phyloP scores from a whole-genome alignment of 1,284 basidiomycete species.

The Mrakiaceae sp. region DNA sequence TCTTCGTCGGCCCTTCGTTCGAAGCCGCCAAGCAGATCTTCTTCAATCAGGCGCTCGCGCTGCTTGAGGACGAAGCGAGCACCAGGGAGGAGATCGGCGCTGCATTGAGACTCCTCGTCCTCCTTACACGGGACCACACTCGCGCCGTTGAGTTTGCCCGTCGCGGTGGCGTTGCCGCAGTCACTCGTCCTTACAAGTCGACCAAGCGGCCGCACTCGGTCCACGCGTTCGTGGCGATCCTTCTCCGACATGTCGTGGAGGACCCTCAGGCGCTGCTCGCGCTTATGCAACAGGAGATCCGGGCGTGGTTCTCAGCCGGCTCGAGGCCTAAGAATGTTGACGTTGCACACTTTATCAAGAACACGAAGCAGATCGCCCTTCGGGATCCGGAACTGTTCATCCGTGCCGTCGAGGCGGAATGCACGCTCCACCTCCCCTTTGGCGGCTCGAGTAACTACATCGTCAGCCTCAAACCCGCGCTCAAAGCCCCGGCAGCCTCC shows the following conservation, averaged over 20 bases:
- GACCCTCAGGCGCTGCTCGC: constrained; percentile 52
- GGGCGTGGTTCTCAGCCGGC: constrained; percentile 53
- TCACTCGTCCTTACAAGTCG: constrained; percentile 53
- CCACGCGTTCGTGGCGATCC: constrained; percentile 72
- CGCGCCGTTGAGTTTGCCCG: constrained; percentile 52
- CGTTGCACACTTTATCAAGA: constrained; percentile 58
- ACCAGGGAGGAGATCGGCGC: constrained; percentile 70
- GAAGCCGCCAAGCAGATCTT: constrained; percentile 51
- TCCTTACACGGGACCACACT: constrained; percentile 60
- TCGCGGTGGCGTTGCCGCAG: constrained; percentile 48
- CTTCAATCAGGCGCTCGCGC: constrained; percentile 59
- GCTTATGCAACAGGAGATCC: constrained; percentile 73
- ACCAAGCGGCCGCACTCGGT: constrained; percentile 41
- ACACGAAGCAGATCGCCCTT: constrained; percentile 66
- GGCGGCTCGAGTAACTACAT: too few species aligned
- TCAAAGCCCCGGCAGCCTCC: too few species aligned
- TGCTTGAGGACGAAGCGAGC: constrained; percentile 51
- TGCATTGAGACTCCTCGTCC: constrained; percentile 62
- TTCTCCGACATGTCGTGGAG: constrained; percentile 84
- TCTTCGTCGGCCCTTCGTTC: constrained; percentile 48
- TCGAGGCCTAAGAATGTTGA: constrained; percentile 61
- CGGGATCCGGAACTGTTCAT: constrained; percentile 73
- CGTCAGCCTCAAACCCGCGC: too few species aligned
- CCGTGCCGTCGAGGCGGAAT: constrained; percentile 55
- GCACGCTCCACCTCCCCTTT: constrained; percentile 33